Conservation (phyloP, 164 flowering plant species). For the Protea cynaroides region DNA sequence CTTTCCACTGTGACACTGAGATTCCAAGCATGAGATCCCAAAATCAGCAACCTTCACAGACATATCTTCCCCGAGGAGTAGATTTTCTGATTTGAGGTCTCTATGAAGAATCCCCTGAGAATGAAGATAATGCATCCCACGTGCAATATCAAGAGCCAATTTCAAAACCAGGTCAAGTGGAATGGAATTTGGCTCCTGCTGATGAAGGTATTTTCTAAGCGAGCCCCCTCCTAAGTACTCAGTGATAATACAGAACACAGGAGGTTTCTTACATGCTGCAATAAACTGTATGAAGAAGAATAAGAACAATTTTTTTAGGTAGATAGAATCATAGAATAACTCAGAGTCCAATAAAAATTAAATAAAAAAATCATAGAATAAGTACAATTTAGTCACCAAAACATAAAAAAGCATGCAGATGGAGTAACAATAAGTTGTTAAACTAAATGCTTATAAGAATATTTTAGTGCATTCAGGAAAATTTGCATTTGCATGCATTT, state of each 20-base stretch:
- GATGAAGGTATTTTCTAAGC: conserved; percentile 71
- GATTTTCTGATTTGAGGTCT: conserved; percentile 92
- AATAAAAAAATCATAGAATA: too few species aligned
- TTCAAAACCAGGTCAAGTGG: conserved; percentile 63
- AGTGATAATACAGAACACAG: conserved; percentile 91
- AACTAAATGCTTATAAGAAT: not conserved
- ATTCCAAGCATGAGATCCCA: conserved; percentile 91
- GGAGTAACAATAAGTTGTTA: not conserved
- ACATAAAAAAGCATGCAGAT: not conserved
- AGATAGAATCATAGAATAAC: too few species aligned
- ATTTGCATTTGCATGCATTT: too few species aligned
- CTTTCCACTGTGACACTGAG: conserved; percentile 73
- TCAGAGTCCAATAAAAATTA: too few species aligned
- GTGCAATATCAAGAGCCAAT: conserved; percentile 77
- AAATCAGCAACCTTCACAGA: conserved; percentile 92
- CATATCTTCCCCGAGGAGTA: conserved; percentile 81
- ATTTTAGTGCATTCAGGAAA: too few species aligned
- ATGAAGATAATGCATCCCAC: conserved; percentile 92
- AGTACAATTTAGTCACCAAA: not conserved
- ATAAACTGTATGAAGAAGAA: conserved; percentile 54
- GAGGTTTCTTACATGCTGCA: conserved; percentile 95
- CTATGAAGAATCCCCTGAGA: conserved; percentile 82
- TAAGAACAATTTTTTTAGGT: not conserved
- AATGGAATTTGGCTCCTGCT: conserved; percentile 83
- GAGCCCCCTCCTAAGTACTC: conserved; percentile 93